phyloP scores from a whole-genome alignment of 2,329 filamentous ascomycete genomes.

The Arachnopeziza araneosa region DNA sequence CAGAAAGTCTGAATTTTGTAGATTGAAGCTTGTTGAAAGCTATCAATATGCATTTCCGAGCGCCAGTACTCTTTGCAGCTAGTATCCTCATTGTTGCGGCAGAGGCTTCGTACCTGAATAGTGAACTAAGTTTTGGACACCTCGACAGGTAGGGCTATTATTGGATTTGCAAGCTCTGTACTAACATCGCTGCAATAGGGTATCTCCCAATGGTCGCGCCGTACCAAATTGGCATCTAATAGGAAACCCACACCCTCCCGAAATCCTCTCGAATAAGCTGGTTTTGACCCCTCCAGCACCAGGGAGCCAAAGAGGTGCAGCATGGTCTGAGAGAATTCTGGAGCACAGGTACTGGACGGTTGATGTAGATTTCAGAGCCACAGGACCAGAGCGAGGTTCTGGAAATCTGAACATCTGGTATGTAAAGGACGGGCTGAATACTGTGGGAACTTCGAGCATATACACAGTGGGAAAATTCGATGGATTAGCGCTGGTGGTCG shows the following conservation, averaged over 20 bases:
- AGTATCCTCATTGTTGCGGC: slow-evolving; percentile 24
- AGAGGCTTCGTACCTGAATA: slow-evolving; percentile 28
- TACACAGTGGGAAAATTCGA: slow-evolving; percentile 85
- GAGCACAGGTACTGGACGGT: slow-evolving; percentile 68
- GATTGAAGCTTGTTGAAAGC: neutral
- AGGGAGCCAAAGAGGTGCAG: slow-evolving; percentile 74
- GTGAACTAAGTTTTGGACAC: slow-evolving; percentile 41
- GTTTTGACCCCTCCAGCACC: slow-evolving; percentile 86
- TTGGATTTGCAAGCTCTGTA: neutral
- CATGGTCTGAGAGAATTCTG: slow-evolving; percentile 68
- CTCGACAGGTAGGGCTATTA: slow-evolving; percentile 24
- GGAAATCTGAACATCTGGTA: slow-evolving; percentile 97
- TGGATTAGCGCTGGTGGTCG: slow-evolving; percentile 81
- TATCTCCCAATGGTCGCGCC: slow-evolving; percentile 27
- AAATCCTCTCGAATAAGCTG: slow-evolving; percentile 79
- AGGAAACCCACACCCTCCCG: slow-evolving; percentile 46
- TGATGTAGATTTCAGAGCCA: slow-evolving; percentile 82
- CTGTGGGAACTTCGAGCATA: slow-evolving; percentile 67
- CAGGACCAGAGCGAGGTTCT: slow-evolving; percentile 75
- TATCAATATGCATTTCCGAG: slow-evolving; percentile 19
- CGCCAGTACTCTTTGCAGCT: slow-evolving; percentile 22
- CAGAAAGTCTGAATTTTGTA: neutral
- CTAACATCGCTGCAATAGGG: slow-evolving; percentile 18
- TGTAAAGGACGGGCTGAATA: slow-evolving; percentile 59
- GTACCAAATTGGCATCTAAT: slow-evolving; percentile 28